Percentiles rank a stretch among this genome's conserved stretches.
These are phyloP conservation scores for Arbutus unedo DNA, from an alignment of 148 eudicot species.

Conservation along the genomic window DNA sequence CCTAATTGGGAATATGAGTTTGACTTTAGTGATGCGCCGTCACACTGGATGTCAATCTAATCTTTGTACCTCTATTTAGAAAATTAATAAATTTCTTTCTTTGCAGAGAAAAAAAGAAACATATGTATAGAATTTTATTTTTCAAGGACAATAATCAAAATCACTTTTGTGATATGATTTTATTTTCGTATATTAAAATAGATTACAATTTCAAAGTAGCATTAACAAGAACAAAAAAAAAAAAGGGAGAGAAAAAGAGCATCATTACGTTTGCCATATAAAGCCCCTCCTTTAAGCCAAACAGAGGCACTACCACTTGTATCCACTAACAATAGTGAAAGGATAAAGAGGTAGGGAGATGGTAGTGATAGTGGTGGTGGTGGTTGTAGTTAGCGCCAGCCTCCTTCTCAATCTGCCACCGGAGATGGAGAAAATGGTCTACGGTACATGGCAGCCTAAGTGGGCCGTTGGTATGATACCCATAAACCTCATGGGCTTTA, in stretches of 20 bases:
- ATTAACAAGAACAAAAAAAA: not conserved
- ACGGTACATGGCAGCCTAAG: not conserved
- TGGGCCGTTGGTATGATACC: not conserved
- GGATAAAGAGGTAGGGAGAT: no score
- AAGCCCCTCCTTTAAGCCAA: not conserved
- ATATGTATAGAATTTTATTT: no score
- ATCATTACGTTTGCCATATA: not conserved
- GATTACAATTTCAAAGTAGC: not conserved
- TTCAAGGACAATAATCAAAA: no score
- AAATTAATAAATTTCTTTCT: no score
- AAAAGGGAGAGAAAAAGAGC: not conserved
- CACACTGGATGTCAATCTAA: no score
- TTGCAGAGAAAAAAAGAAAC: no score
- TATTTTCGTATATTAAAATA: no score
- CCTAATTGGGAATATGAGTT: no score
- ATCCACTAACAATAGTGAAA: not conserved
- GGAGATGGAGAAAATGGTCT: not conserved
- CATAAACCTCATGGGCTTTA: slow-evolving; percentile 3
- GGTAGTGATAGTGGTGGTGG: no score
- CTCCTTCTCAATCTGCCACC: slow-evolving; percentile 1
- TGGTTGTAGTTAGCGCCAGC: not conserved
- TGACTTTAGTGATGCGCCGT: no score
- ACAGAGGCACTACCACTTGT: not conserved
- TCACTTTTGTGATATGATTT: no score
- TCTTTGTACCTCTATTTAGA: no score